Percentiles rank a stretch among this genome's conserved stretches.
These are phyloP conservation scores for Sindora glabra DNA, from an alignment of 306 rosid genomes.

Conservation along the genomic window DNA sequence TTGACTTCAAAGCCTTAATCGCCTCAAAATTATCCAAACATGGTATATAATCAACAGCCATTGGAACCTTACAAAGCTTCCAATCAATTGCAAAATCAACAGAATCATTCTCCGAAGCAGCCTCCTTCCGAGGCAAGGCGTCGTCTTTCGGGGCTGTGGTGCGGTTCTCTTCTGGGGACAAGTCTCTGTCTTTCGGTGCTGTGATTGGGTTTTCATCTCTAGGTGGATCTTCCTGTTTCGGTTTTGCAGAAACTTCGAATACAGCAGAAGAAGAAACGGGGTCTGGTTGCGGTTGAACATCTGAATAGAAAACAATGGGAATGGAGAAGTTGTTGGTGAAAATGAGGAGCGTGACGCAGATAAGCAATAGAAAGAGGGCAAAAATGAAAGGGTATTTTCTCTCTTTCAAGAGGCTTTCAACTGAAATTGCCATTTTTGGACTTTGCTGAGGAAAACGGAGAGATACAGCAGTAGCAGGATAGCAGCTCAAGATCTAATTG, in stretches of 20 bases:
- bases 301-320: conserved; percentile 35
- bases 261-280: neutral
- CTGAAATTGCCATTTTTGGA: conserved; percentile 45
- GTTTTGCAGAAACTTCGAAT: neutral
- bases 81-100: too few relatives aligned
- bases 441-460: too few relatives aligned
- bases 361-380: conserved; percentile 40
- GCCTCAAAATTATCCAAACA: conserved; percentile 74
- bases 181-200: neutral
- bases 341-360: conserved; percentile 43
- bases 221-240: too few relatives aligned
- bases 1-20: conserved; percentile 56
- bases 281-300: conserved; percentile 14
- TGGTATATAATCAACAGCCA: conserved; percentile 61
- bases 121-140: conserved; percentile 5
- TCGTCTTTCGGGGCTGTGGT: neutral
- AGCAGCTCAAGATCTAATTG: too few relatives aligned
- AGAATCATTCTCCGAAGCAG: neutral
- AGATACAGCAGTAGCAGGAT: too few relatives aligned
- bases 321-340: conserved; percentile 29
- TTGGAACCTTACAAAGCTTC: conserved; percentile 49
- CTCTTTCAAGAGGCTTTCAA: conserved; percentile 30
- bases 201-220: too few relatives aligned
- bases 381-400: conserved; percentile 54
- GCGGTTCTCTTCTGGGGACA: neutral